These are phyloP conservation scores for Fusarium scirpi DNA, from an alignment of 2,329 filamentous ascomycete genomes.

Conservation along the genomic window DNA sequence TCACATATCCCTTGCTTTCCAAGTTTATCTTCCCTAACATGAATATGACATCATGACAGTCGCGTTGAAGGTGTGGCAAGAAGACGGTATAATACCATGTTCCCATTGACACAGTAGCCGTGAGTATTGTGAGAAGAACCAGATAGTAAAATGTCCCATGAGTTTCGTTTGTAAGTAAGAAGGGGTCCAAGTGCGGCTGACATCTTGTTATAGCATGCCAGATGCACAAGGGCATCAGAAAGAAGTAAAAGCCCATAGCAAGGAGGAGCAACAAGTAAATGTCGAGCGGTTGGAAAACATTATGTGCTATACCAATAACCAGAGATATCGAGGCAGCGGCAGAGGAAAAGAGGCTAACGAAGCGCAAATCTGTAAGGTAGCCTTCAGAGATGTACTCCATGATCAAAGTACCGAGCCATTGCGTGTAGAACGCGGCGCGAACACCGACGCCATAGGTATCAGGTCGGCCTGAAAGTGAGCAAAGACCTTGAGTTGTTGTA, in stretches of 20 bases:
- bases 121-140: conserved; percentile 44
- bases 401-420: conserved; percentile 52
- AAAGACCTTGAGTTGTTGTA: conserved; percentile 27
- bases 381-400: conserved; percentile 49
- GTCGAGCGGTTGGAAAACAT: conserved; percentile 46
- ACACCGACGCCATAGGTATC: conserved; percentile 54
- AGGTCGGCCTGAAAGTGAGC: conserved; percentile 45
- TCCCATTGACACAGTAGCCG: conserved; percentile 46
- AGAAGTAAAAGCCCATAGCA: conserved; percentile 48
- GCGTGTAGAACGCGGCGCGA: conserved; percentile 51
- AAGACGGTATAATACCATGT: conserved; percentile 51
- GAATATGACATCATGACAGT: conserved; percentile 50
- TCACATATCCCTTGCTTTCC: conserved; percentile 45
- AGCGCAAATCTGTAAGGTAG: conserved; percentile 47
- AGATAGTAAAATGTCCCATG: conserved; percentile 45
- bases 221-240: conserved; percentile 51
- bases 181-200: conserved; percentile 49
- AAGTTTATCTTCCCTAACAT: conserved; percentile 49
- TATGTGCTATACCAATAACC: conserved; percentile 43
- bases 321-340: conserved; percentile 46
- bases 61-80: conserved; percentile 39
- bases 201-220: conserved; percentile 51
- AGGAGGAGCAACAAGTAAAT: conserved; percentile 51
- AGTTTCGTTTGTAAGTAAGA: conserved; percentile 45
- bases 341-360: conserved; percentile 51